phyloP scores from a whole-genome alignment of 2,329 filamentous ascomycete genomes.

The Tolypocladium inflatum region DNA sequence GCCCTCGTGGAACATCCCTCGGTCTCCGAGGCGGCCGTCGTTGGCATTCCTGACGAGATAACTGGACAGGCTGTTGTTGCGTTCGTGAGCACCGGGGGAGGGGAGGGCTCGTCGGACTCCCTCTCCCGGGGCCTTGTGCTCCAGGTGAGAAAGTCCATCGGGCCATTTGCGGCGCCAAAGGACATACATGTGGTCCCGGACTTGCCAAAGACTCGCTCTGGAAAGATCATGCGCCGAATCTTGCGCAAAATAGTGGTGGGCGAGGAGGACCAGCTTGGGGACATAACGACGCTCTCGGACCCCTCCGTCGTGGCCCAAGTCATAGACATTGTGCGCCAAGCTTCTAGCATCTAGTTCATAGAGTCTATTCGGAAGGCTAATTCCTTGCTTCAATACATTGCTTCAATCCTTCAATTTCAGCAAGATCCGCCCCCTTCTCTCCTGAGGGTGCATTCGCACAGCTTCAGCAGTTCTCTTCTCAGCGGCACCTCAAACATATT shows the following conservation, averaged over 20 bases:
- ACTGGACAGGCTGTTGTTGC: slow-evolving; percentile 97
- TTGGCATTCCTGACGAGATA: slow-evolving; percentile 85
- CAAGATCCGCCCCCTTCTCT: no score
- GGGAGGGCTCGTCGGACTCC: slow-evolving; percentile 64
- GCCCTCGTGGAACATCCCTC: slow-evolving; percentile 85
- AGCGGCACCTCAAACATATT: no score
- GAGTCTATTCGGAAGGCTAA: no score
- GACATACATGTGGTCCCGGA: slow-evolving; percentile 85
- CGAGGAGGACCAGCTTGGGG: slow-evolving; percentile 93
- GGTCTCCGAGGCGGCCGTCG: slow-evolving; percentile 90
- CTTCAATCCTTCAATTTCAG: no score
- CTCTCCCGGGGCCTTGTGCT: slow-evolving; percentile 88
- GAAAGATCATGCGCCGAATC: slow-evolving; percentile 98
- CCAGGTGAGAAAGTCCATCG: slow-evolving; percentile 95
- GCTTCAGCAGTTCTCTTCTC: no score
- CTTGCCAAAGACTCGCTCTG: slow-evolving; percentile 90
- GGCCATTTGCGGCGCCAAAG: slow-evolving; percentile 94
- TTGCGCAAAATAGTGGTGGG: slow-evolving; percentile 96
- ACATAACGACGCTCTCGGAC: slow-evolving; percentile 73
- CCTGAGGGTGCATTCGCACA: no score
- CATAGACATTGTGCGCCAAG: no score
- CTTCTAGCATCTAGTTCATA: no score
- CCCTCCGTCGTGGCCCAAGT: background rate
- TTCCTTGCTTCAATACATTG: no score
- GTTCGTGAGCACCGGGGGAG: slow-evolving; percentile 87